Evolutionary conservation across 164 flowering plant species (phyloP).

Genomic region (Umbilicus rupestris): DNA sequence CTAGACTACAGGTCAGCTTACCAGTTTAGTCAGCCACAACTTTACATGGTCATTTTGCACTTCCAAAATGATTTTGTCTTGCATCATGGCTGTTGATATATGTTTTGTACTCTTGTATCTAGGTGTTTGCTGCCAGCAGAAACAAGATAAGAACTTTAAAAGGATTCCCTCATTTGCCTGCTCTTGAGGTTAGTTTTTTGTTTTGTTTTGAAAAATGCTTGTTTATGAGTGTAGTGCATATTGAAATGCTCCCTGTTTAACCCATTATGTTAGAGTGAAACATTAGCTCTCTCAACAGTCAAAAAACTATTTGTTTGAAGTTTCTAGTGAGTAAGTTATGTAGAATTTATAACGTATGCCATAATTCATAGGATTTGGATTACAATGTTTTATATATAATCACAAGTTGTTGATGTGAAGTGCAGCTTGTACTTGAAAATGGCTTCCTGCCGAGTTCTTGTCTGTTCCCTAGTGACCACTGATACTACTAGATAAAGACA

Average conservation of each 20-base stretch:
- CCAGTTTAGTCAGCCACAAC: background rate
- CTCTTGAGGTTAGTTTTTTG: conserved; percentile 71
- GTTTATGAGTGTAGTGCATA: background rate
- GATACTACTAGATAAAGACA: background rate
- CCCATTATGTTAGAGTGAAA: background rate
- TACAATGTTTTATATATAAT: background rate
- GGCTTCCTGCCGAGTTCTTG: background rate
- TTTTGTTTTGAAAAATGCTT: no score
- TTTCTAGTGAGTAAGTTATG: no score
- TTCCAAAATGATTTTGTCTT: background rate
- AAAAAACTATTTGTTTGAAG: no score
- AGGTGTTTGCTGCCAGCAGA: conserved; percentile 99
- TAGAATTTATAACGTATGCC: no score
- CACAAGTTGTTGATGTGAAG: background rate
- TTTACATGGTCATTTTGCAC: background rate
- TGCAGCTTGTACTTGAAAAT: no score
- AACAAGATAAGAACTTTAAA: conserved; percentile 84
- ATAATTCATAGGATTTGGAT: background rate
- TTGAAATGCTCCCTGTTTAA: background rate
- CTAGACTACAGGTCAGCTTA: conserved; percentile 77
- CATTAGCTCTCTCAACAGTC: no score
- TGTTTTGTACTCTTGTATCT: conserved; percentile 7
- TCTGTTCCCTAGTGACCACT: background rate
- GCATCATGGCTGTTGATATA: background rate
- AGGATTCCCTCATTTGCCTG: conserved; percentile 91